Evolutionary conservation across 2,329 filamentous ascomycete species (phyloP).

Genomic region (Neophaeococcomyces mojaviensis): DNA sequence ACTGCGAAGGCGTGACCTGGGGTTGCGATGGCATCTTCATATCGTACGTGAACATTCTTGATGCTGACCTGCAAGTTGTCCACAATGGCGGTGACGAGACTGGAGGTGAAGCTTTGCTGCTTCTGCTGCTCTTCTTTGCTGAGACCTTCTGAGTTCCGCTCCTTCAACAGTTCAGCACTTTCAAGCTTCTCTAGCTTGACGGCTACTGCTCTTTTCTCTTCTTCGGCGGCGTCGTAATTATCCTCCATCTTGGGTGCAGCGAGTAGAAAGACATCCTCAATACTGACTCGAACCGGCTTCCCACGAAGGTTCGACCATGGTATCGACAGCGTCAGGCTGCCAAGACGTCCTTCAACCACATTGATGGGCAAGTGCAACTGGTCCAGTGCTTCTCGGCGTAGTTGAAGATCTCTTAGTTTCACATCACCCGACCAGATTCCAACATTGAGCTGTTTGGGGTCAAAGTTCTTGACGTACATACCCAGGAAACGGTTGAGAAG

Average conservation of each 20-base stretch:
- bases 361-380: conserved; percentile 95
- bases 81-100: conserved; percentile 89
- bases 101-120: conserved; percentile 95
- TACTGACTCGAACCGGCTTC: conserved; percentile 87
- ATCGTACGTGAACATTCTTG: conserved; percentile 97
- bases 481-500: conserved; percentile 98
- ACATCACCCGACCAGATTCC: conserved; percentile 99
- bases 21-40: conserved; percentile 93
- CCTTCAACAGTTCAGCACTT: conserved; percentile 88
- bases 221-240: conserved; percentile 86
- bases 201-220: conserved; percentile 75
- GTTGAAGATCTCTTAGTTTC: conserved; percentile 83
- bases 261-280: conserved; percentile 93
- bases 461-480: conserved; percentile 99
- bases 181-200: conserved; percentile 99
- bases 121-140: conserved; percentile 93
- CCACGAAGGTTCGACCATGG: conserved; percentile 96
- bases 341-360: conserved; percentile 89
- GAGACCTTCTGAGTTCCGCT: conserved; percentile 84
- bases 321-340: conserved; percentile 82
- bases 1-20: conserved; percentile 92
- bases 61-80: conserved; percentile 97
- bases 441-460: conserved; percentile 93
- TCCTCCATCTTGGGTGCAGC: conserved; percentile 94
- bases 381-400: conserved; percentile 89